phyloP scores from a whole-genome alignment of 2,329 filamentous ascomycete species.

The Rhinocladiella similis region DNA sequence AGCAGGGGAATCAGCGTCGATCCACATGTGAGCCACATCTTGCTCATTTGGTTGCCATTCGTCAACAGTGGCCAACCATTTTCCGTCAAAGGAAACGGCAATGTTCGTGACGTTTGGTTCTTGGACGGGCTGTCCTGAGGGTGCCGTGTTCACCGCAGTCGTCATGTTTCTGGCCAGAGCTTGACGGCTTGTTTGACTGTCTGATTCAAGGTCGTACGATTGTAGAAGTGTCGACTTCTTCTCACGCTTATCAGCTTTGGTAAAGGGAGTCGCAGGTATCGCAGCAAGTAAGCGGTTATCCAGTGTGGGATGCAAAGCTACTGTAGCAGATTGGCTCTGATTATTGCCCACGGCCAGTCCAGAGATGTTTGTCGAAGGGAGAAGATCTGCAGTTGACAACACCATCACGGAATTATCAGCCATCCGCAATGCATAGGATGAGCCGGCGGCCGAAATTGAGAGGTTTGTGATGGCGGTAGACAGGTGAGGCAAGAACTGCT shows the following conservation, averaged over 20 bases:
- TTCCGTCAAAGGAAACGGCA: slow-evolving; percentile 74
- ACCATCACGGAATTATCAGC: slow-evolving; percentile 92
- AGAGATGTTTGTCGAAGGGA: slow-evolving; percentile 69
- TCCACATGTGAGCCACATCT: slow-evolving; percentile 63
- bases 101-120: slow-evolving; percentile 78
- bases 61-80: slow-evolving; percentile 89
- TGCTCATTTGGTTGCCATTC: slow-evolving; percentile 76
- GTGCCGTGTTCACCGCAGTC: slow-evolving; percentile 75
- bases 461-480: slow-evolving; percentile 82
- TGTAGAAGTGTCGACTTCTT: slow-evolving; percentile 58
- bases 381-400: slow-evolving; percentile 84
- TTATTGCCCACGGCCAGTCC: slow-evolving; percentile 57
- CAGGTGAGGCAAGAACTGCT: slow-evolving; percentile 86
- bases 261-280: slow-evolving; percentile 53
- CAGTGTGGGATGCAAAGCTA: slow-evolving; percentile 62
- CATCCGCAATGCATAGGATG: slow-evolving; percentile 79
- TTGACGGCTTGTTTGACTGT: slow-evolving; percentile 79
- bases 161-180: slow-evolving; percentile 84
- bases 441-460: slow-evolving; percentile 74
- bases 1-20: slow-evolving; percentile 9
- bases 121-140: slow-evolving; percentile 67
- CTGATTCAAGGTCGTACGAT: slow-evolving; percentile 78
- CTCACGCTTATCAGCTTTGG: slow-evolving; percentile 19
- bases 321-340: slow-evolving; percentile 29
- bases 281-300: slow-evolving; percentile 67